Conservation (phyloP, 2,329 filamentous ascomycete species). For the Sclerotinia glacialis region DNA sequence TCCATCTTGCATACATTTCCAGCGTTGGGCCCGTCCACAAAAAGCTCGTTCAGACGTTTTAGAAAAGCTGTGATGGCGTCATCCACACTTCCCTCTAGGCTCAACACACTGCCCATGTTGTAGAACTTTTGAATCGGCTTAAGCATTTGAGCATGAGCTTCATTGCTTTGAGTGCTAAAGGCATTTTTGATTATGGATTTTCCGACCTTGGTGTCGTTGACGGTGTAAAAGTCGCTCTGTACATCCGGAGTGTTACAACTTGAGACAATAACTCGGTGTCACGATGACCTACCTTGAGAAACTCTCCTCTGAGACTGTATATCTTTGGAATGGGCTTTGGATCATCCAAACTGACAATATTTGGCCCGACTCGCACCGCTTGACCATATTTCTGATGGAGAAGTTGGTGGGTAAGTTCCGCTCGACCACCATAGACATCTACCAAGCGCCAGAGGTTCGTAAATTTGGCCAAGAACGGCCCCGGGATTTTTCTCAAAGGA, state of each 20-base stretch:
- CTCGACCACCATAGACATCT: constrained; percentile 26
- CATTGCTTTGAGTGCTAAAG: constrained; percentile 31
- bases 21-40: constrained; percentile 33
- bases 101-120: constrained; percentile 24
- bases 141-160: constrained; percentile 23
- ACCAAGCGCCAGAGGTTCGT: constrained; percentile 35
- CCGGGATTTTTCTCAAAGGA: constrained; percentile 30
- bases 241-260: neutral
- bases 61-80: constrained; percentile 39
- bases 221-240: constrained; percentile 31
- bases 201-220: constrained; percentile 30
- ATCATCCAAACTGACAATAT: constrained; percentile 34
- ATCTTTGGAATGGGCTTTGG: constrained; percentile 26
- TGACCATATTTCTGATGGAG: constrained; percentile 32
- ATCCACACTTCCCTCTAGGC: constrained; percentile 37
- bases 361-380: constrained; percentile 34
- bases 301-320: constrained; percentile 27
- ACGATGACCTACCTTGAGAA: constrained; percentile 27
- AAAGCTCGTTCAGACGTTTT: constrained; percentile 39
- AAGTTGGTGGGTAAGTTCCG: constrained; percentile 25
- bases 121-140: constrained; percentile 38
- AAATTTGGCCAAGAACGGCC: constrained; percentile 35
- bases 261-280: neutral
- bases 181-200: constrained; percentile 27
- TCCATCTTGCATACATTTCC: constrained; percentile 40